These are phyloP conservation scores for Pseudozyma sp. DNA, from an alignment of 1,284 basidiomycete species.

Conservation along the genomic window DNA sequence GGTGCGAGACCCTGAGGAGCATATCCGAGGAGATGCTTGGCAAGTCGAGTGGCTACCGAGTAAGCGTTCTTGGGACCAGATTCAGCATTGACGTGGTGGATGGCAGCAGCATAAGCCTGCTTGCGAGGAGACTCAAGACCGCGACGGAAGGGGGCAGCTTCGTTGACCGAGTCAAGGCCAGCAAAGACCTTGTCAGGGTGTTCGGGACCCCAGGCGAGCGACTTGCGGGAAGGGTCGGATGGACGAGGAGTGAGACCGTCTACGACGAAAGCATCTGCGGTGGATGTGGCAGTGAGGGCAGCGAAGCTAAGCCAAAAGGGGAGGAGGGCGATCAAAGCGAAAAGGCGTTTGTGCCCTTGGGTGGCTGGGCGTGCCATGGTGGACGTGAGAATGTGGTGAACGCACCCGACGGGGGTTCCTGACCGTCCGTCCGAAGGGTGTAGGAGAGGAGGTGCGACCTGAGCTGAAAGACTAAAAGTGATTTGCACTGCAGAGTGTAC, in stretches of 20 bases:
- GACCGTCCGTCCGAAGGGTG: background rate
- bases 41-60: conserved; percentile 44
- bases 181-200: conserved; percentile 52
- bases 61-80: conserved; percentile 42
- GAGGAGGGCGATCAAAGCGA: conserved; percentile 47
- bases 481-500: conserved; percentile 7
- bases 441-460: background rate
- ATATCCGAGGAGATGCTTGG: conserved; percentile 47
- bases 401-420: background rate
- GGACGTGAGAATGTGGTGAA: background rate
- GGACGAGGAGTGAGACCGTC: conserved; percentile 18
- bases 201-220: conserved; percentile 54
- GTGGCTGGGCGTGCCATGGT: conserved; percentile 29
- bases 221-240: conserved; percentile 52
- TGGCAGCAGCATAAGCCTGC: conserved; percentile 43
- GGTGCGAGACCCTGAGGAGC: conserved; percentile 32
- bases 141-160: conserved; percentile 20
- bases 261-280: conserved; percentile 25
- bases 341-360: conserved; percentile 39
- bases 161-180: conserved; percentile 25
- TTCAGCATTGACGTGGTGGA: conserved; percentile 48
- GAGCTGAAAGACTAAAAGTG: background rate
- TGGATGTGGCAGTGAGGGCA: conserved; percentile 16
- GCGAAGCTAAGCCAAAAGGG: conserved; percentile 50
- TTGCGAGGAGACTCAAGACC: conserved; percentile 29